phyloP scores from a whole-genome alignment of 2,329 filamentous ascomycete genomes.

The Monilinia polystroma region DNA sequence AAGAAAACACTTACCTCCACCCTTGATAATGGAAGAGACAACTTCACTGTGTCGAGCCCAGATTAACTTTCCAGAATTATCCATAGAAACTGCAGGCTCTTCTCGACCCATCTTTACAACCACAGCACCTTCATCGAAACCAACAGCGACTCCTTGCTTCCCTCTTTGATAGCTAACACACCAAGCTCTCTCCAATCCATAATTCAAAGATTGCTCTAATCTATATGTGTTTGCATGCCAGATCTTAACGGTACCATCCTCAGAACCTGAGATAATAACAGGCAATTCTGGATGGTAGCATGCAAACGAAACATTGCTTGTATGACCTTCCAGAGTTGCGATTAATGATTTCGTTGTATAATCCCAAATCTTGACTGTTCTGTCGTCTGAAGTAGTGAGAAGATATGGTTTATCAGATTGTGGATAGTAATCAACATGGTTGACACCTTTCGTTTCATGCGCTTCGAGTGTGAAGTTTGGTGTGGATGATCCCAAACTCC shows the following conservation, averaged over 20 bases:
- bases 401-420: conserved; percentile 80
- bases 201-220: conserved; percentile 92
- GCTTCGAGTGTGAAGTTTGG: conserved; percentile 97
- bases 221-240: conserved; percentile 99
- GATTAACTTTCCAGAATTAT: conserved; percentile 90
- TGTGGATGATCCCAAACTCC: conserved; percentile 90
- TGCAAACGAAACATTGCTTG: conserved; percentile 96
- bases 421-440: conserved; percentile 89
- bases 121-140: conserved; percentile 96
- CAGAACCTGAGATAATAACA: conserved; percentile 95
- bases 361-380: conserved; percentile 97
- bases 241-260: conserved; percentile 95
- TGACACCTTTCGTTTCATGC: conserved; percentile 95
- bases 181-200: conserved; percentile 94
- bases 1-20: conserved; percentile 55
- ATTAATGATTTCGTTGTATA: conserved; percentile 98
- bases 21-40: conserved; percentile 91
- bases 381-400: conserved; percentile 93
- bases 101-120: conserved; percentile 97
- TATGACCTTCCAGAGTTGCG: conserved; percentile 93
- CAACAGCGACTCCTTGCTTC: conserved; percentile 90
- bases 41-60: conserved; percentile 97
- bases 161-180: conserved; percentile 95
- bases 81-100: conserved; percentile 97
- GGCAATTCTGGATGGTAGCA: conserved; percentile 97